phyloP scores from a whole-genome alignment of 2,329 filamentous ascomycete genomes.

The Westerdykella ornata region DNA sequence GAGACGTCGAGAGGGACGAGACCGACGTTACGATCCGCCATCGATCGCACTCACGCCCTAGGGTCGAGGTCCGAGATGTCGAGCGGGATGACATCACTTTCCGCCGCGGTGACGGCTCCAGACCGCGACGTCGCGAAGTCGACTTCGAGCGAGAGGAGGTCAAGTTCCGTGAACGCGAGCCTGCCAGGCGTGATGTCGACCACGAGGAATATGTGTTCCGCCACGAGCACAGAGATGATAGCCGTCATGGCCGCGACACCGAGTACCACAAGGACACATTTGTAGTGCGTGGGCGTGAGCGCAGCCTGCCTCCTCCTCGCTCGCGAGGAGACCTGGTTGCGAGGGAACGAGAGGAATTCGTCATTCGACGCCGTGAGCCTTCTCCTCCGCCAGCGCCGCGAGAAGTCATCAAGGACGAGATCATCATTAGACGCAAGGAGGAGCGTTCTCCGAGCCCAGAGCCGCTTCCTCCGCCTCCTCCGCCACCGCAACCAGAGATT shows the following conservation, averaged over 20 bases:
- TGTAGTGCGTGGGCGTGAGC: constrained; percentile 30
- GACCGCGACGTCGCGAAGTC: constrained; percentile 30
- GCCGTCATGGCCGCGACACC: constrained; percentile 28
- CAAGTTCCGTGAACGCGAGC: constrained; percentile 39
- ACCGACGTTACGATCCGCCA: constrained; percentile 32
- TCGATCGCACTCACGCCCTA: constrained; percentile 32
- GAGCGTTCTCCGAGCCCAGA: constrained; percentile 46
- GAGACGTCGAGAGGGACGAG: constrained; percentile 30
- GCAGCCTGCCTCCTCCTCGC: constrained; percentile 33
- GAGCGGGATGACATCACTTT: constrained; percentile 41
- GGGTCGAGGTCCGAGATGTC: constrained; percentile 26
- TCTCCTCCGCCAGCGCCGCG: constrained; percentile 30
- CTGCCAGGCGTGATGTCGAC: constrained; percentile 28
- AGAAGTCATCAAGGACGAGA: constrained; percentile 35
- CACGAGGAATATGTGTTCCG: constrained; percentile 40
- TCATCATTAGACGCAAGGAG: constrained; percentile 44
- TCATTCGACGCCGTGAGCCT: constrained; percentile 35
- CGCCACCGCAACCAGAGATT: constrained; percentile 58
- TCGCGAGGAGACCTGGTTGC: constrained; percentile 33
- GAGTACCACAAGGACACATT: constrained; percentile 33
- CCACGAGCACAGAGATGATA: constrained; percentile 30
- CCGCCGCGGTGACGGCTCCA: constrained; percentile 38
- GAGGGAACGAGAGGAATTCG: constrained; percentile 38
- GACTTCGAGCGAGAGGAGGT: constrained; percentile 43
- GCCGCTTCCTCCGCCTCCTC: constrained; percentile 41